These are phyloP conservation scores for Vigna trinervia DNA, from an alignment of 306 rosid species.

Conservation along the genomic window DNA sequence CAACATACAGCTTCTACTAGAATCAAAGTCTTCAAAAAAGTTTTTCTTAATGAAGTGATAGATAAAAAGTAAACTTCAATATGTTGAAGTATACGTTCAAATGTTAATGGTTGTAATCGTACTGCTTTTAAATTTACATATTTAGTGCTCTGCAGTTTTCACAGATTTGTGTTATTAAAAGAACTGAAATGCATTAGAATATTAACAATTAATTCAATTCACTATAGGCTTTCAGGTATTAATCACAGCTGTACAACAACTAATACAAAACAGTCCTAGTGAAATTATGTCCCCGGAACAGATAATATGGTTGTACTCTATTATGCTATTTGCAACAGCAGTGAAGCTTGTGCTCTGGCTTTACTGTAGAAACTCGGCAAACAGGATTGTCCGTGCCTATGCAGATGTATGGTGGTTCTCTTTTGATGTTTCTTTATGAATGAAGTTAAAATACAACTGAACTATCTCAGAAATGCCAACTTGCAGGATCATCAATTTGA, in stretches of 20 bases:
- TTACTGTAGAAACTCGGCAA: conserved; percentile 80
- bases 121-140: neutral
- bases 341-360: conserved; percentile 91
- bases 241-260: conserved; percentile 71
- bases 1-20: conserved; percentile 5
- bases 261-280: conserved; percentile 54
- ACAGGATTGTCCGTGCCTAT: conserved; percentile 88
- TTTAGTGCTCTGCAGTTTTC: neutral
- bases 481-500: conserved; percentile 97
- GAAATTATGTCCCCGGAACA: conserved; percentile 65
- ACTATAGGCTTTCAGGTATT: conserved; percentile 90
- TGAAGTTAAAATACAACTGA: conserved; percentile 29
- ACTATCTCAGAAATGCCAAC: conserved; percentile 37
- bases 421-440: conserved; percentile 29
- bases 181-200: neutral
- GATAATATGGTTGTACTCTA: conserved; percentile 69
- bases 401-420: conserved; percentile 63
- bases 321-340: conserved; percentile 77
- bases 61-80: conserved; percentile 10
- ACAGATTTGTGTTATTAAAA: conserved; percentile 10
- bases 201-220: conserved; percentile 27
- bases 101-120: conserved; percentile 17
- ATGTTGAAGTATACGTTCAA: conserved; percentile 6
- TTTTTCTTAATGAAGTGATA: conserved; percentile 33
- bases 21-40: conserved; percentile 27